Evolutionary conservation across 176 grass and related monocot genomes (phyloP).

Genomic region (Ampelocalamus luodianensis): DNA sequence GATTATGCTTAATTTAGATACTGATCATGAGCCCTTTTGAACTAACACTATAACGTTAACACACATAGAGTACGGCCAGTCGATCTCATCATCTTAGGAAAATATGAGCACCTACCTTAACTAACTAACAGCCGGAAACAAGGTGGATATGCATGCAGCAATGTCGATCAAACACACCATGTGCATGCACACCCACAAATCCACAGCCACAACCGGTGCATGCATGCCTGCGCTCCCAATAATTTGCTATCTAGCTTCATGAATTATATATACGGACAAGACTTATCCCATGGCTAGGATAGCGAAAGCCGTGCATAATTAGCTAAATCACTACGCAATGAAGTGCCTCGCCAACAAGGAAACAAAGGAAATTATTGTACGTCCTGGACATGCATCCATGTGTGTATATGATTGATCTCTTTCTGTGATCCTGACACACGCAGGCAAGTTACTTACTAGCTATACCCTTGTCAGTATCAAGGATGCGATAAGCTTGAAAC

Average conservation of each 20-base stretch:
- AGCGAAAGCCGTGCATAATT: not conserved
- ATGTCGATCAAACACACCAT: slow-evolving; percentile 49
- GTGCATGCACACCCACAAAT: slow-evolving; percentile 40
- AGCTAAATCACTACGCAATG: slow-evolving; percentile 3
- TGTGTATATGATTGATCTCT: not conserved
- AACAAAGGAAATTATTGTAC: slow-evolving; percentile 22
- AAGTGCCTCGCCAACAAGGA: slow-evolving; percentile 35
- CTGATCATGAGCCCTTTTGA: not conserved
- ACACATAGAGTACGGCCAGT: not conserved
- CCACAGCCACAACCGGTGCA: slow-evolving; percentile 18
- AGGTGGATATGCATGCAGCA: not conserved
- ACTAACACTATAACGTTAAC: not conserved
- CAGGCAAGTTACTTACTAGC: too few species aligned
- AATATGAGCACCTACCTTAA: slow-evolving; percentile 10
- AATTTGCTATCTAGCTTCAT: slow-evolving; percentile 28
- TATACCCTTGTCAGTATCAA: not conserved
- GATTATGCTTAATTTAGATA: not conserved
- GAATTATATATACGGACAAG: slow-evolving; percentile 11
- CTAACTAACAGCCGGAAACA: slow-evolving; percentile 39
- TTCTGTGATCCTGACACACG: not conserved
- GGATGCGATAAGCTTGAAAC: not conserved
- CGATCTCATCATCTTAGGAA: not conserved
- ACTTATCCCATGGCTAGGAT: not conserved
- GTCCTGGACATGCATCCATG: not conserved
- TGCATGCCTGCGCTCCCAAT: not conserved